Evolutionary conservation across 345 rosid genomes (phyloP).

Genomic region (Sisymbrium altissimum): DNA sequence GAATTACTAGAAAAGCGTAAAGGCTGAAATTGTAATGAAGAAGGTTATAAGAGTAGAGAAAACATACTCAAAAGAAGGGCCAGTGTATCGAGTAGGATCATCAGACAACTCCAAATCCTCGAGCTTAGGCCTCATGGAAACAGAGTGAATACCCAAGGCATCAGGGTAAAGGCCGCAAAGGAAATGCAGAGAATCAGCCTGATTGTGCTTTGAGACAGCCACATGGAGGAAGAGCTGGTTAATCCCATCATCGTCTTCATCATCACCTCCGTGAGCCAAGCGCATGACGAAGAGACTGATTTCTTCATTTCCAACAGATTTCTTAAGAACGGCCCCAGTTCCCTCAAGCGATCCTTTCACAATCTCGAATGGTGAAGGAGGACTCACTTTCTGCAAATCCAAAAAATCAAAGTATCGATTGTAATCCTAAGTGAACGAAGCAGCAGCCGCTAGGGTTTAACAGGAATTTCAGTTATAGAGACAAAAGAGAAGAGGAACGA

Average conservation of each 20-base stretch:
- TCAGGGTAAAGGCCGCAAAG: conserved; percentile 93
- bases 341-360: conserved; percentile 69
- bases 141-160: conserved; percentile 85
- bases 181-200: conserved; percentile 61
- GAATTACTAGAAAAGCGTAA: not conserved
- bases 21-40: not conserved
- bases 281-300: conserved; percentile 68
- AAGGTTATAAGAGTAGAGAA: not conserved
- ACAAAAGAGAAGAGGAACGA: conserved; percentile 6
- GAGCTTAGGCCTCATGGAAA: conserved; percentile 68
- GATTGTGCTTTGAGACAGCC: conserved; percentile 72
- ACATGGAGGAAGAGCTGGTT: conserved; percentile 86
- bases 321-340: conserved; percentile 67
- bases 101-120: conserved; percentile 38
- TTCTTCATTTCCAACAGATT: conserved; percentile 62
- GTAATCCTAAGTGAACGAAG: too few relatives aligned
- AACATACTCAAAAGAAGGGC: conserved; percentile 78
- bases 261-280: conserved; percentile 51
- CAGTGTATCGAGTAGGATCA: conserved; percentile 52
- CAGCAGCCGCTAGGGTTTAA: conserved; percentile 26
- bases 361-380: conserved; percentile 67
- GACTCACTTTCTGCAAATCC: conserved; percentile 66
- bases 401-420: too few relatives aligned
- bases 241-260: conserved; percentile 57
- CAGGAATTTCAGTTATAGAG: not conserved